These are phyloP conservation scores for Stenogyne calaminthoides DNA, from an alignment of 305 asterid genomes.

Conservation along the genomic window DNA sequence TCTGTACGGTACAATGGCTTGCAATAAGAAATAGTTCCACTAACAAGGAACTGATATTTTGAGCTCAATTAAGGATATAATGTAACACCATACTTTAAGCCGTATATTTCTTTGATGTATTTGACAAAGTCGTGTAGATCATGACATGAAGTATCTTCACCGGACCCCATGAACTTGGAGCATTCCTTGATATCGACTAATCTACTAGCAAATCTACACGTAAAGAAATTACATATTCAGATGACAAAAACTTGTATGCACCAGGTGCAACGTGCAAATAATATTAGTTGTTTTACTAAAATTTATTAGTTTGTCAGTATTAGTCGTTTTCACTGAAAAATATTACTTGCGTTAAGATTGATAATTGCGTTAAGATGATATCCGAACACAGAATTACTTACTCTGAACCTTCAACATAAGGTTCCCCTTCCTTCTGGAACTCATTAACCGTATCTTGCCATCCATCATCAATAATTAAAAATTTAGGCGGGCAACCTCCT, in stretches of 20 bases:
- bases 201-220: conserved; percentile 46
- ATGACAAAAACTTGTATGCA: too few relatives aligned
- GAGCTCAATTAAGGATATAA: conserved; percentile 7
- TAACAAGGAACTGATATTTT: not conserved
- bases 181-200: conserved; percentile 40
- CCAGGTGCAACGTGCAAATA: too few relatives aligned
- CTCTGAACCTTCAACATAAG: conserved; percentile 41
- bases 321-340: too few relatives aligned
- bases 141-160: conserved; percentile 33
- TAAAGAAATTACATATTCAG: not conserved
- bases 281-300: too few relatives aligned
- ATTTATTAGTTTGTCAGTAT: too few relatives aligned
- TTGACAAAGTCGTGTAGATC: conserved; percentile 39
- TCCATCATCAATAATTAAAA: conserved; percentile 50
- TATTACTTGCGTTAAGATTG: too few relatives aligned
- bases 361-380: not conserved
- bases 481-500: conserved; percentile 50
- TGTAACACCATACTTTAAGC: conserved; percentile 39
- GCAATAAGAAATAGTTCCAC: conserved; percentile 8
- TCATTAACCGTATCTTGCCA: conserved; percentile 55
- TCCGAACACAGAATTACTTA: conserved; percentile 29
- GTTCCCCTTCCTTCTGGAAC: conserved; percentile 42
- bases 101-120: conserved; percentile 41
- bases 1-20: conserved; percentile 22
- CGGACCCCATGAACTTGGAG: conserved; percentile 37